phyloP scores from a whole-genome alignment of 2,329 filamentous ascomycete genomes.

The Stemphylium lycopersici region DNA sequence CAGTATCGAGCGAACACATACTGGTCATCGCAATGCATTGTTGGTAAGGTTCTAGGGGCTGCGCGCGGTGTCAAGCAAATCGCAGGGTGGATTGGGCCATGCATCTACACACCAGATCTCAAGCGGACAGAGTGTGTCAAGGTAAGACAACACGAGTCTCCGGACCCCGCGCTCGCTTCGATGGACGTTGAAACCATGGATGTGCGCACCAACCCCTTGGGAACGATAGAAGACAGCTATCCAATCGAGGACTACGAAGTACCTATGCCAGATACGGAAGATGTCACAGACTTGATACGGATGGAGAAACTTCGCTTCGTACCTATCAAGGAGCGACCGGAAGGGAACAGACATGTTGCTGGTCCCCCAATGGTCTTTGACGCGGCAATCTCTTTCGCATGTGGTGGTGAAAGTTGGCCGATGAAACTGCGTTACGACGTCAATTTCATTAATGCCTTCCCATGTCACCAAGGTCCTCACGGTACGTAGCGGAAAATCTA shows the following conservation, averaged over 20 bases:
- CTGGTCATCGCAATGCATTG: conserved; percentile 74
- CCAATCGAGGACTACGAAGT: conserved; percentile 72
- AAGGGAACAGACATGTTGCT: conserved; percentile 29
- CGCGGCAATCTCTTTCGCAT: conserved; percentile 50
- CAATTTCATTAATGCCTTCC: conserved; percentile 51
- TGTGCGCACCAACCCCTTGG: conserved; percentile 71
- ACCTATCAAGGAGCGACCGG: conserved; percentile 49
- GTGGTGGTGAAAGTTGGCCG: conserved; percentile 48
- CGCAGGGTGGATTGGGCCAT: conserved; percentile 77
- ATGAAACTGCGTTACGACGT: conserved; percentile 50
- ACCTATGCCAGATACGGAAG: conserved; percentile 62
- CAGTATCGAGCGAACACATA: conserved; percentile 80
- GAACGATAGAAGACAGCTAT: conserved; percentile 65
- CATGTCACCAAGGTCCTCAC: conserved; percentile 51
- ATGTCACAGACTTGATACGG: conserved; percentile 68
- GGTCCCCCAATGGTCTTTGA: conserved; percentile 47
- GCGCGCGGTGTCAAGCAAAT: conserved; percentile 73
- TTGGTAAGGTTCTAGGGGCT: conserved; percentile 72
- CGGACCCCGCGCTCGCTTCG: conserved; percentile 59
- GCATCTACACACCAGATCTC: conserved; percentile 70
- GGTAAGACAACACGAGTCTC: conserved; percentile 66
- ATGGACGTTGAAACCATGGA: conserved; percentile 70
- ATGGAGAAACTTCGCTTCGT: conserved; percentile 71
- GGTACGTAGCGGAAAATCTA: conserved; percentile 26
- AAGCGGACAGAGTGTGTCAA: conserved; percentile 72